Evolutionary conservation across 176 grass and related monocot species (phyloP).

Genomic region (Raddia guianensis): DNA sequence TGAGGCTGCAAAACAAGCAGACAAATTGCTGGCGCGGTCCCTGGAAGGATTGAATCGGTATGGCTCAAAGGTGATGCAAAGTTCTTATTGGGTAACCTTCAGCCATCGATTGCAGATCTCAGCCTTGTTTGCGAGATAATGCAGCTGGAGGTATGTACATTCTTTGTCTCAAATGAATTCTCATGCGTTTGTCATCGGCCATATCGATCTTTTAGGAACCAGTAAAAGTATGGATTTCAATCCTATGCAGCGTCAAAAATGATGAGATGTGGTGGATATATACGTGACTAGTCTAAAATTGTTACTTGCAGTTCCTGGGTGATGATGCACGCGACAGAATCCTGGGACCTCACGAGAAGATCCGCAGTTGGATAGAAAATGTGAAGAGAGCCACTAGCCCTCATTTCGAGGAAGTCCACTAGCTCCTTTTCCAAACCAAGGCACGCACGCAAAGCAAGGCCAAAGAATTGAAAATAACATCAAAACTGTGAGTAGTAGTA

Average conservation of each 20-base stretch:
- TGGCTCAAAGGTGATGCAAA: slow-evolving; percentile 74
- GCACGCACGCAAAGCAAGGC: slow-evolving; percentile 23
- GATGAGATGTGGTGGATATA: background rate
- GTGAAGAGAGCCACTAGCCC: slow-evolving; percentile 79
- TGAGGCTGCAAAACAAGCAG: slow-evolving; percentile 62
- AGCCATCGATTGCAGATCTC: slow-evolving; percentile 81
- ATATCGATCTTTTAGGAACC: background rate
- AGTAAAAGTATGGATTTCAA: background rate
- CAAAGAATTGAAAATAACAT: slow-evolving; percentile 30
- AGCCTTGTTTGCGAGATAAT: slow-evolving; percentile 95
- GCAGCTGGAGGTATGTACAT: slow-evolving; percentile 74
- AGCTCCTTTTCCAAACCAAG: slow-evolving; percentile 56
- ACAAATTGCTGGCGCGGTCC: slow-evolving; percentile 57
- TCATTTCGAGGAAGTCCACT: slow-evolving; percentile 71
- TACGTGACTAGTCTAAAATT: background rate
- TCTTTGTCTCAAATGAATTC: background rate
- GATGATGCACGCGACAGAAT: slow-evolving; percentile 48
- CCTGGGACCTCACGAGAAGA: slow-evolving; percentile 58
- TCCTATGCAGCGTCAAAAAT: background rate
- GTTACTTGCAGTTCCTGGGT: slow-evolving; percentile 53
- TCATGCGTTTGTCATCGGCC: background rate
- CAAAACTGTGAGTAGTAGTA: slow-evolving; percentile 42
- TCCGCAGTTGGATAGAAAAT: slow-evolving; percentile 77
- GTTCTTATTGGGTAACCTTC: slow-evolving; percentile 70
- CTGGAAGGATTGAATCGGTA: slow-evolving; percentile 61